phyloP scores from a whole-genome alignment of 331 rosid species.

The Telfairia occidentalis region DNA sequence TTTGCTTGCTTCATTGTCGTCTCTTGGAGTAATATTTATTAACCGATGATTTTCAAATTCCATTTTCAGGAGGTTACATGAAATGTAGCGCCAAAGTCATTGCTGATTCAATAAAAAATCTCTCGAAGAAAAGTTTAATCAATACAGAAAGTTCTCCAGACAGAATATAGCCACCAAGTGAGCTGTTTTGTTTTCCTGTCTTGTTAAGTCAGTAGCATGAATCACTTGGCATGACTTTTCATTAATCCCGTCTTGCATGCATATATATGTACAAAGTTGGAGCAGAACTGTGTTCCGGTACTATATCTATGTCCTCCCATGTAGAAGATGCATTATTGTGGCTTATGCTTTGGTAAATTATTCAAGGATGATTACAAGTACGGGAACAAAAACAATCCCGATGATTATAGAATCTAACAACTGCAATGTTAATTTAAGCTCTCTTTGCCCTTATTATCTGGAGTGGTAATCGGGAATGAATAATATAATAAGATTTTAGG shows the following conservation, averaged over 20 bases:
- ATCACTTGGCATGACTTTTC: not conserved
- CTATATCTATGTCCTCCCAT: not conserved
- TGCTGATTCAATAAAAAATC: conserved; percentile 75
- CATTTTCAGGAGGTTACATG: conserved; percentile 86
- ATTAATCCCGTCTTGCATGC: not conserved
- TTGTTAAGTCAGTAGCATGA: not conserved
- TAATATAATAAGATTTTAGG: not conserved
- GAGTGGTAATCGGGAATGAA: not conserved
- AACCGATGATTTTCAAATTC: not conserved
- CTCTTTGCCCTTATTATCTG: not conserved
- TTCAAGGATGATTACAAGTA: not conserved
- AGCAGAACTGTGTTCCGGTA: not conserved
- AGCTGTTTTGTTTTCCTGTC: not conserved
- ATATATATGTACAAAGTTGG: not conserved
- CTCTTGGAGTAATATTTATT: not conserved
- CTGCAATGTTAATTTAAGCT: not conserved
- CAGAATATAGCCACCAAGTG: not conserved
- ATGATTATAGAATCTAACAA: not conserved
- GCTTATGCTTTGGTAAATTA: not conserved
- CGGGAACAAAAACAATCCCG: not conserved
- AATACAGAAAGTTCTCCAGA: conserved; percentile 22
- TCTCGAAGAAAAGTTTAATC: conserved; percentile 50
- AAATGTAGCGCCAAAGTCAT: conserved; percentile 78
- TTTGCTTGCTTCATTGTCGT: not conserved
- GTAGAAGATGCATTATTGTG: not conserved